Conservation (phyloP, 352 stramenopile species). For the Hyaloperonospora brassicae region DNA sequence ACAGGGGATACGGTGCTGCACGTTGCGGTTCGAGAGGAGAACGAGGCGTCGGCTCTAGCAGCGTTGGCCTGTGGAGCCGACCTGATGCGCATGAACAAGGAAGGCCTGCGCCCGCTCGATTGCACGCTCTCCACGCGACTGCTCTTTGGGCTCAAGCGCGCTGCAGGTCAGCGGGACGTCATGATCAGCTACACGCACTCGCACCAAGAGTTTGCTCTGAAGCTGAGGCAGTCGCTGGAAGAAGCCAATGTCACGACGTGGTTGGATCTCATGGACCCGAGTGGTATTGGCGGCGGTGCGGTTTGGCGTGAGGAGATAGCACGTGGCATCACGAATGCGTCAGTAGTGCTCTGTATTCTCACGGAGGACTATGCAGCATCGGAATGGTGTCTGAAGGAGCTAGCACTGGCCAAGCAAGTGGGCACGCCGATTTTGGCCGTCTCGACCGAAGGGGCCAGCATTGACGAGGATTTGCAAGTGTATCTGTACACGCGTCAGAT, state of each 20-base stretch:
- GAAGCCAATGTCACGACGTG: constrained; percentile 56
- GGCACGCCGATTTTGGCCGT: constrained; percentile 67
- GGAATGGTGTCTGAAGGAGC: constrained; percentile 76
- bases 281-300: constrained; percentile 59
- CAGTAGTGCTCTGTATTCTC: constrained; percentile 62
- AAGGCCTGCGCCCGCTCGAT: constrained; percentile 61
- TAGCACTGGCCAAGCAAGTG: constrained; percentile 65
- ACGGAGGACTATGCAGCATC: constrained; percentile 66
- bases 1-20: constrained; percentile 70
- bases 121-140: constrained; percentile 72
- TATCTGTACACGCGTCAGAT: constrained; percentile 80
- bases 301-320: constrained; percentile 80
- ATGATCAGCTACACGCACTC: constrained; percentile 82
- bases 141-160: constrained; percentile 69
- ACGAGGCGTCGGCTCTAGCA: constrained; percentile 50
- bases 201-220: constrained; percentile 50
- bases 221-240: constrained; percentile 57
- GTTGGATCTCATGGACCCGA: constrained; percentile 82
- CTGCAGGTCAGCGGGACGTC: constrained; percentile 59
- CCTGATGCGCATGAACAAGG: constrained; percentile 57
- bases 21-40: constrained; percentile 55
- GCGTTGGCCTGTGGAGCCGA: constrained; percentile 65
- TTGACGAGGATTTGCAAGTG: constrained; percentile 71
- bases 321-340: constrained; percentile 64
- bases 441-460: constrained; percentile 54